phyloP scores from a whole-genome alignment of 2,329 filamentous ascomycete genomes.

The Zopfia rhizophila region DNA sequence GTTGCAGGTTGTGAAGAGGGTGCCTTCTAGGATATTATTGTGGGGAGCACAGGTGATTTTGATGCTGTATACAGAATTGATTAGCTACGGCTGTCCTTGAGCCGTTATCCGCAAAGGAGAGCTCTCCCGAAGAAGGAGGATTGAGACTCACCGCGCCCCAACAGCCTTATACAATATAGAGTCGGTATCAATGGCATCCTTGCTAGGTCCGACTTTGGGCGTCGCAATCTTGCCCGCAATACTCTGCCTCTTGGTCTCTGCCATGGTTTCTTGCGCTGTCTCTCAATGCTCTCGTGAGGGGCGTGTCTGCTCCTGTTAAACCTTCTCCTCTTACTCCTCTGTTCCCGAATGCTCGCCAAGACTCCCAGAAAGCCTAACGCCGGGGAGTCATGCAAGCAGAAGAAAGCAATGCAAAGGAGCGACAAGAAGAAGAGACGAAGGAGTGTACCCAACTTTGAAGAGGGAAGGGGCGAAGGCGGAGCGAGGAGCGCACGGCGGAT shows the following conservation, averaged over 20 bases:
- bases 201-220: conserved; percentile 57
- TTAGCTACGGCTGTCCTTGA: conserved; percentile 13
- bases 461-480: conserved; percentile 13
- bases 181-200: conserved; percentile 61
- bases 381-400: conserved; percentile 48
- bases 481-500: conserved; percentile 30
- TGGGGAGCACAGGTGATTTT: conserved; percentile 66
- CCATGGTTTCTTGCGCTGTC: conserved; percentile 53
- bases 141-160: conserved; percentile 66
- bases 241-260: conserved; percentile 68
- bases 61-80: conserved; percentile 61
- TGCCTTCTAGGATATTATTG: conserved; percentile 67
- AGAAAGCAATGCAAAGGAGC: conserved; percentile 51
- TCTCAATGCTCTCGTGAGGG: conserved; percentile 3
- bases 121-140: conserved; percentile 7
- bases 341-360: conserved; percentile 34
- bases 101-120: not conserved
- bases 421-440: conserved; percentile 48
- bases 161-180: conserved; percentile 68
- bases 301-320: conserved; percentile 16
- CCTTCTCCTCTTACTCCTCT: conserved; percentile 25
- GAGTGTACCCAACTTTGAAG: not conserved
- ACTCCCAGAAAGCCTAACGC: conserved; percentile 41
- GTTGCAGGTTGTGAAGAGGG: conserved; percentile 70
- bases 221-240: conserved; percentile 64